These are phyloP conservation scores for Yarrowia hollandica DNA, from an alignment of 805 yeast species.

Conservation along the genomic window DNA sequence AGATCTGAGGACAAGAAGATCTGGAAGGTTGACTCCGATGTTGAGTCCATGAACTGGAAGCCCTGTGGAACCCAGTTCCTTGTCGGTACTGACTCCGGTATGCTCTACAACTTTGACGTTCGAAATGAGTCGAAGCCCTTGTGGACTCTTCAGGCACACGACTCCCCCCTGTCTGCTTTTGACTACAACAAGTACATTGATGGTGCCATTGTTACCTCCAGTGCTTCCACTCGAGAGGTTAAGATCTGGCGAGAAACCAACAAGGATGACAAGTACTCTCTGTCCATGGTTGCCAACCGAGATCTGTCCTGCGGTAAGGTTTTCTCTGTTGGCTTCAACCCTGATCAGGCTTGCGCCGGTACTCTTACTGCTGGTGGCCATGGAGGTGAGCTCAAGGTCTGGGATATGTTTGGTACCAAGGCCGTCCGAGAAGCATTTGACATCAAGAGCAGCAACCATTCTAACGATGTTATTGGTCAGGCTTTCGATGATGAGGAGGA, in stretches of 20 bases:
- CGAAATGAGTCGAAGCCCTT: constrained; percentile 66
- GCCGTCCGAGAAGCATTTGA: constrained; percentile 72
- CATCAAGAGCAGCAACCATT: constrained; percentile 34
- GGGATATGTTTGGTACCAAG: constrained; percentile 86
- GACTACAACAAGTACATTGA: constrained; percentile 65
- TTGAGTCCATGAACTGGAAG: constrained; percentile 79
- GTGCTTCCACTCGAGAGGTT: constrained; percentile 83
- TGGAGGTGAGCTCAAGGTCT: constrained; percentile 76
- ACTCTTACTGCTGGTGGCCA: constrained; percentile 86
- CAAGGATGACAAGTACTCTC: constrained; percentile 48
- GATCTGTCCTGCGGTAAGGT: constrained; percentile 96
- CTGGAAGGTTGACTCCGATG: constrained; percentile 70
- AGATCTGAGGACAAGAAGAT: constrained; percentile 65
- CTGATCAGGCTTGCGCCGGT: constrained; percentile 84
- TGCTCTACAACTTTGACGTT: constrained; percentile 83
- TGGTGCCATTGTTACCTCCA: constrained; percentile 80
- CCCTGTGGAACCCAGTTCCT: constrained; percentile 53
- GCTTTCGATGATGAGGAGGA: constrained; percentile 28
- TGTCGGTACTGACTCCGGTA: constrained; percentile 91
- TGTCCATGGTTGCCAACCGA: constrained; percentile 85
- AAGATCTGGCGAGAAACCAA: constrained; percentile 82
- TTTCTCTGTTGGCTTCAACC: constrained; percentile 75
- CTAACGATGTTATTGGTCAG: constrained; percentile 25
- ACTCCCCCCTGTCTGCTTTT: constrained; percentile 84
- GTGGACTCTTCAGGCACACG: constrained; percentile 98